Percentiles rank a stretch among this genome's conserved stretches.
Conservation (phyloP, 2,329 filamentous ascomycete genomes). For the Aspergillus caelatus region DNA sequence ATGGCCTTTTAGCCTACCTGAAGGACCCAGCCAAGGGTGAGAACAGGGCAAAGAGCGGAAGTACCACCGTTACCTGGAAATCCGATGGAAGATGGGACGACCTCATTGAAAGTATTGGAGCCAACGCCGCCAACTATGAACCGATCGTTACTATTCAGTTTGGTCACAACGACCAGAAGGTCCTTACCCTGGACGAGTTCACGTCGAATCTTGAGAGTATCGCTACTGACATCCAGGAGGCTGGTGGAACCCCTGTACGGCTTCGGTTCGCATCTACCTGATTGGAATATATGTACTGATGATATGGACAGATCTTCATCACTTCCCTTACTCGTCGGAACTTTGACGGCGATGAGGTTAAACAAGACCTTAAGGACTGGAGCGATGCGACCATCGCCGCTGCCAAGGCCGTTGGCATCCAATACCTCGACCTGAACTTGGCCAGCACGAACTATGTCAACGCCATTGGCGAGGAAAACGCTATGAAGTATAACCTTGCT, state of each 20-base stretch:
- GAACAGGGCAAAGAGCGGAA: slow-evolving; percentile 16
- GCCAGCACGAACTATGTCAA: slow-evolving; percentile 15
- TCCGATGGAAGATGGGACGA: slow-evolving; percentile 14
- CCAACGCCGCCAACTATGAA: not conserved
- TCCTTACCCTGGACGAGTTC: slow-evolving; percentile 7
- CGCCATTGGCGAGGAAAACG: slow-evolving; percentile 14
- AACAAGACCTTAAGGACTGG: slow-evolving; percentile 12
- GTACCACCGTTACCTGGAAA: slow-evolving; percentile 14
- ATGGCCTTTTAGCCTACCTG: slow-evolving; percentile 12
- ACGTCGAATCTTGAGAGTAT: slow-evolving; percentile 11
- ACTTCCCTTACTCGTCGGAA: slow-evolving; percentile 13
- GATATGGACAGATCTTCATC: slow-evolving; percentile 8
- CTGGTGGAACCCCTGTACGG: slow-evolving; percentile 13
- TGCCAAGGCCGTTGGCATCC: slow-evolving; percentile 10
- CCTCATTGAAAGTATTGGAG: slow-evolving; percentile 1
- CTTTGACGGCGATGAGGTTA: slow-evolving; percentile 1
- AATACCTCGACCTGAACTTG: slow-evolving; percentile 14
- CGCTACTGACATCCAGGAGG: slow-evolving; percentile 9
- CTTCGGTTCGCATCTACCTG: fast-evolving
- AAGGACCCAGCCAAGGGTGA: slow-evolving; percentile 8
- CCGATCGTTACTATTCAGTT: slow-evolving; percentile 20
- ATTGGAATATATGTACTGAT: no score
- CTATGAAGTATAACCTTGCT: slow-evolving; percentile 13
- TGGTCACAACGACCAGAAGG: slow-evolving; percentile 20
- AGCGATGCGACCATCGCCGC: slow-evolving; percentile 12